Base-by-base conservation (phyloP, 2,329 filamentous ascomycete genomes). In the Claviceps fusiformis region DNA sequence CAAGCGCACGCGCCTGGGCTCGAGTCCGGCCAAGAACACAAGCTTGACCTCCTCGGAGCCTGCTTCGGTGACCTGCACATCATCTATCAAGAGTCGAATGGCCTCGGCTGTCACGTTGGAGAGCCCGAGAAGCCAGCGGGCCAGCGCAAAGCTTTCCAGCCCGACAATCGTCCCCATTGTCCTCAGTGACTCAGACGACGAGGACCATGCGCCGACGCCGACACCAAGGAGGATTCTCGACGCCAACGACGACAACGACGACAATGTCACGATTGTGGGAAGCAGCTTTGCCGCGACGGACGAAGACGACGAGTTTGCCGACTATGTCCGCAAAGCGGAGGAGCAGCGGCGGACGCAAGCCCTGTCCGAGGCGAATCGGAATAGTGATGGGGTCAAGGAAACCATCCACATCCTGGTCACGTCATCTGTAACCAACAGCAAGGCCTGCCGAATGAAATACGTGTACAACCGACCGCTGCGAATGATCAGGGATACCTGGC, bases 401-500 rank as follows among this genome's bases (percentile, higher is more conserved):
- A 46, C 47, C 6, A 63, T 68, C n/a, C 58, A 66, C 3, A 64
- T 74, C 35, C 59, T 67, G 56, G 62, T 96, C 59, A 79, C 76
- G 0, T 88, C 90, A 0, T 69, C 73, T 3, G 77, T 96, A 6
- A 74, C 78, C 0, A 73, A 75, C 48, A 80, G 86, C 0, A 77
- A 71, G 29, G 70, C 80, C 27, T 66, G 53, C 9, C 65, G 89
- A 35, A 72, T 88, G 53, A 82, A 78, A 52, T 80, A 87, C 44
- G 82, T 81, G 61, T 75, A 88, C 57, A 80, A 79, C 39, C 86
- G 88, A 63, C 74, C 78, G 2, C 72, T 96, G 6, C 78, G 79
- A 57, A 73, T 86, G 55, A 80, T 91, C 6, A 79, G 84, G 46
- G 67, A 80, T 43, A 80, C 79, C 13, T 96, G 89, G 87, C 81